These are phyloP conservation scores for Pouteria glomerata DNA, from an alignment of 148 eudicot genomes.

Conservation along the genomic window DNA sequence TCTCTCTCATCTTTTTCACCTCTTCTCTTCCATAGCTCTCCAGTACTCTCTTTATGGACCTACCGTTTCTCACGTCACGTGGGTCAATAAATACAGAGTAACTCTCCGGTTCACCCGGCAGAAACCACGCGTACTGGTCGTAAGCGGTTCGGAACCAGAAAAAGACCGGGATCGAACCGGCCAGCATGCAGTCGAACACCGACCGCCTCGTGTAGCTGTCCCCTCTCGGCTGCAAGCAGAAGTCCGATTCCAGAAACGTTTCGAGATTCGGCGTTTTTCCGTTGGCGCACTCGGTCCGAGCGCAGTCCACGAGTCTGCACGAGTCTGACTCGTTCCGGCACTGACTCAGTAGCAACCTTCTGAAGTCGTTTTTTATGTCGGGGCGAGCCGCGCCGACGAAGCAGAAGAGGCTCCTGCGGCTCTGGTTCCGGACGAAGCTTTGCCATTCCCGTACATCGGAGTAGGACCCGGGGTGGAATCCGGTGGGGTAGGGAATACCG, in stretches of 20 bases:
- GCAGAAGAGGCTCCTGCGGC: conserved; percentile 29
- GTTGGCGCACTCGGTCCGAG: conserved; percentile 19
- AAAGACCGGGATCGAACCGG: conserved; percentile 58
- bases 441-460: conserved; percentile 55
- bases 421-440: conserved; percentile 33
- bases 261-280: conserved; percentile 23
- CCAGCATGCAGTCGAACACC: conserved; percentile 47
- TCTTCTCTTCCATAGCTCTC: conserved; percentile 24
- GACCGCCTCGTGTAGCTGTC: conserved; percentile 44
- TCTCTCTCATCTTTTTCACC: conserved; percentile 39
- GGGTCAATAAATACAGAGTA: conserved; percentile 49
- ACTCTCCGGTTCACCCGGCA: conserved; percentile 45
- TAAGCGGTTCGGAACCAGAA: conserved; percentile 39
- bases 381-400: conserved; percentile 34
- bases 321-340: conserved; percentile 29
- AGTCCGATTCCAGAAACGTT: conserved; percentile 30
- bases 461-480: conserved; percentile 59
- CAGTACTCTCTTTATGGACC: conserved; percentile 29
- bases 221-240: conserved; percentile 56
- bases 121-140: conserved; percentile 50
- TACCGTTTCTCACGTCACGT: conserved; percentile 30
- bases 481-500: conserved; percentile 75
- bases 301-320: conserved; percentile 41
- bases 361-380: conserved; percentile 26
- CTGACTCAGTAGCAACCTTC: conserved; percentile 17